Percentiles rank a stretch among this genome's conserved stretches.
Evolutionary conservation across 495 filamentous ascomycete genomes (phyloP).

Genomic region (Penicillium ucsense): DNA sequence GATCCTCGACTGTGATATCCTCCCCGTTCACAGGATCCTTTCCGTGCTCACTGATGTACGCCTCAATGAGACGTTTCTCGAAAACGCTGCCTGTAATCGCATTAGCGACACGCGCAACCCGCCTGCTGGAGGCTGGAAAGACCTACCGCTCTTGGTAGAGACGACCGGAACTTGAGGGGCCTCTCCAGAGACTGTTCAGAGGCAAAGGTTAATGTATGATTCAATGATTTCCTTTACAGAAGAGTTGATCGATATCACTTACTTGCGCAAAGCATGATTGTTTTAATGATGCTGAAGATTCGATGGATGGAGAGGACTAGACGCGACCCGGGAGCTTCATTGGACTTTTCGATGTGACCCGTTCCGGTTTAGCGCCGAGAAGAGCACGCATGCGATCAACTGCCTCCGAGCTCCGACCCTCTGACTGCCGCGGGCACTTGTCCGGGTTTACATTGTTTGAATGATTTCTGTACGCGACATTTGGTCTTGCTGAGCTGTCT

Average conservation of each 20-base stretch:
- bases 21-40: constrained; percentile 91
- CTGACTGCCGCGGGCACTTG: too few relatives aligned
- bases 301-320: constrained; percentile 16
- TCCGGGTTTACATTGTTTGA: too few relatives aligned
- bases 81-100: constrained; percentile 63
- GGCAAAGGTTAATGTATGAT: constrained; percentile 12
- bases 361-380: constrained; percentile 26
- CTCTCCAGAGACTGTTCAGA: constrained; percentile 79
- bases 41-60: constrained; percentile 87
- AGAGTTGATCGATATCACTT: constrained; percentile 19
- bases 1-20: constrained; percentile 73
- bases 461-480: too few relatives aligned
- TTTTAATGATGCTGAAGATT: constrained; percentile 19
- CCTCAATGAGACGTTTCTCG: constrained; percentile 90
- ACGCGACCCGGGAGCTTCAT: constrained; percentile 28
- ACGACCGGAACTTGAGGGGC: constrained; percentile 90
- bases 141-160: constrained; percentile 84
- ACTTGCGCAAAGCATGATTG: constrained; percentile 67
- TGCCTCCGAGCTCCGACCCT: too few relatives aligned
- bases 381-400: constrained; percentile 8
- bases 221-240: neutral
- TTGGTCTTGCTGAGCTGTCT: too few relatives aligned
- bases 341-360: constrained; percentile 34
- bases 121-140: constrained; percentile 4
- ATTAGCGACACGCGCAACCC: constrained; percentile 16